Conservation (phyloP, 1,139 yeast species). For the Candida sp. region DNA sequence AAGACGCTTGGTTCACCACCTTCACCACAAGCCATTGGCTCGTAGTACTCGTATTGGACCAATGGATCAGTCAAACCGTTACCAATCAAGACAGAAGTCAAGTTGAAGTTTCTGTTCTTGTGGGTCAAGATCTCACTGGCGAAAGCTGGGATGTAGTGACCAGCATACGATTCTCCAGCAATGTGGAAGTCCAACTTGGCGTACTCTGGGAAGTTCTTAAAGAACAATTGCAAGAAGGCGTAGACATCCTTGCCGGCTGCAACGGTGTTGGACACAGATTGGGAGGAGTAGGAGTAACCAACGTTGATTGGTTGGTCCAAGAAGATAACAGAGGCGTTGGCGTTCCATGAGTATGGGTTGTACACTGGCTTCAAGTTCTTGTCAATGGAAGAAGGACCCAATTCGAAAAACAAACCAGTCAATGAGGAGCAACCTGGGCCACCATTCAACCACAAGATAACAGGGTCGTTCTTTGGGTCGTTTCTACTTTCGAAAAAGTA, state of each 20-base stretch:
- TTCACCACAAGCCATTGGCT: conserved; percentile 97
- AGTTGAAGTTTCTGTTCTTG: conserved; percentile 76
- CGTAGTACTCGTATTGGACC: conserved; percentile 85
- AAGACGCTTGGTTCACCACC: conserved; percentile 90
- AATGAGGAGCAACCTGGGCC: conserved; percentile 52
- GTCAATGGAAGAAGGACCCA: conserved; percentile 46
- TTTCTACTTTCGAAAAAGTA: conserved; percentile 51
- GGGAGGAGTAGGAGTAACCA: conserved; percentile 82
- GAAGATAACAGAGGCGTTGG: conserved; percentile 48
- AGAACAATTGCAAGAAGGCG: conserved; percentile 89
- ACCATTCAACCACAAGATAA: conserved; percentile 51
- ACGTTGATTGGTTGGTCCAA: conserved; percentile 54
- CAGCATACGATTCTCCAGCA: conserved; percentile 99
- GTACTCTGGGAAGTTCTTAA: conserved; percentile 90
- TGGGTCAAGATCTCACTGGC: conserved; percentile 87
- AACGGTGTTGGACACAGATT: conserved; percentile 69
- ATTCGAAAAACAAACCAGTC: conserved; percentile 48
- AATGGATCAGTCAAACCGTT: conserved; percentile 96
- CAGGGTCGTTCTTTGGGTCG: conserved; percentile 48
- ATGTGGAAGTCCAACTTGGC: conserved; percentile 75
- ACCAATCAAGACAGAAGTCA: conserved; percentile 91
- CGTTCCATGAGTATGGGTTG: conserved; percentile 49
- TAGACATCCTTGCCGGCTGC: conserved; percentile 95
- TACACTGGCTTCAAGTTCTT: conserved; percentile 37
- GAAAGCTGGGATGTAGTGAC: conserved; percentile 95